These are phyloP conservation scores for Aspergillus nanangensis DNA, from an alignment of 495 filamentous ascomycete genomes.

Conservation along the genomic window DNA sequence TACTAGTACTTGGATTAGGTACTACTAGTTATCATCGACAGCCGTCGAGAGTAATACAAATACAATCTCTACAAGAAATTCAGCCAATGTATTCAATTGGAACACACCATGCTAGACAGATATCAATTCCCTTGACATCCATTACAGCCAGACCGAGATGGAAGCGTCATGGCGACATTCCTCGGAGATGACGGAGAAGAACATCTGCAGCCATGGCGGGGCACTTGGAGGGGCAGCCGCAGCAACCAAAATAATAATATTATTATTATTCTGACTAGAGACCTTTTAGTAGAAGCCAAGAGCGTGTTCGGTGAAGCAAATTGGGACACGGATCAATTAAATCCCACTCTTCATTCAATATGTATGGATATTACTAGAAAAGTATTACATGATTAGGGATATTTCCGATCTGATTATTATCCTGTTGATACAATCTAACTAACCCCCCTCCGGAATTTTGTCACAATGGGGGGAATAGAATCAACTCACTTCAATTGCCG, in stretches of 20 bases:
- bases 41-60: no score
- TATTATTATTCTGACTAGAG: no score
- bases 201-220: constrained; percentile 20
- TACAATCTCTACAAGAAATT: no score
- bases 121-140: no score
- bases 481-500: constrained; percentile 2
- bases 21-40: constrained; percentile 9
- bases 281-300: constrained; percentile 2
- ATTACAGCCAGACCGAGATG: no score
- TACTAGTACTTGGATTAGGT: constrained; percentile 8
- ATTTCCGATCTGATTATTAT: no score
- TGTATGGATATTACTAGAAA: not conserved
- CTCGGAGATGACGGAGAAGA: constrained; percentile 13
- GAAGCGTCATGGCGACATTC: not conserved
- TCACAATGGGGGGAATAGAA: constrained; percentile 8
- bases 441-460: constrained; percentile 3
- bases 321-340: constrained; percentile 12
- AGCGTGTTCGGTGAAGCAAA: constrained; percentile 17
- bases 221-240: constrained; percentile 35
- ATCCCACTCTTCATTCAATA: not conserved
- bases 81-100: no score
- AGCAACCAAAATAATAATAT: constrained; percentile 4
- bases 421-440: no score
- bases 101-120: no score
- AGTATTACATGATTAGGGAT: no score